phyloP scores from a whole-genome alignment of 495 filamentous ascomycete genomes.

The Monascus purpureus region DNA sequence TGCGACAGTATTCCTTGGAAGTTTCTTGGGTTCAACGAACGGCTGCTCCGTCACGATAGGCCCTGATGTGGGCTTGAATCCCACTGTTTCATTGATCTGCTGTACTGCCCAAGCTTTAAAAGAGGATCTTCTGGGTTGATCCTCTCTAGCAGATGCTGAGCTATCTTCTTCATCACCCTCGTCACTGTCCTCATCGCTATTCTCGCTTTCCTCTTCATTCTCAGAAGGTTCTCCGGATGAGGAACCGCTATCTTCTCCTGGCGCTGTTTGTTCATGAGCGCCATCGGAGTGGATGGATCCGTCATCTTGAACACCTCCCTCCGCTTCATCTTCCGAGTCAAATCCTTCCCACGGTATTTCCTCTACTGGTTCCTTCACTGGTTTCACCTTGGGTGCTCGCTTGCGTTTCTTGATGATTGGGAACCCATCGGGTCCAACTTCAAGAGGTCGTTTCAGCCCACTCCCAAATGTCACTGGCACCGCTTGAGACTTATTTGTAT shows the following conservation, averaged over 20 bases:
- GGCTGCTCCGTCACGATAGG: conserved; percentile 18
- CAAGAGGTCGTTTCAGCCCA: conserved; percentile 77
- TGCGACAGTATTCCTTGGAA: conserved; percentile 27
- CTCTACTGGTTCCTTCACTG: conserved; percentile 18
- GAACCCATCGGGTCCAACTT: conserved; percentile 59
- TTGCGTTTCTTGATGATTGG: conserved; percentile 65
- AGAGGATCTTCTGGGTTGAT: conserved; percentile 43
- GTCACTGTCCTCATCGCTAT: conserved; percentile 12
- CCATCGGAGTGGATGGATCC: neutral
- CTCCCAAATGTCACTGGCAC: conserved; percentile 38
- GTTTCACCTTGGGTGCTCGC: conserved; percentile 19
- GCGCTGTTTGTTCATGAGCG: conserved; percentile 8
- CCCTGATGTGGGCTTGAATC: conserved; percentile 39
- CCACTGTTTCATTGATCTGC: conserved; percentile 63
- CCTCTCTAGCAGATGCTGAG: conserved; percentile 3
- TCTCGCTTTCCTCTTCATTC: conserved; percentile 8
- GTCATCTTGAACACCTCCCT: conserved; percentile 7
- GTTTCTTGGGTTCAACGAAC: conserved; percentile 13
- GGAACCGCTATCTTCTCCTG: conserved; percentile 8
- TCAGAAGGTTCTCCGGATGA: conserved; percentile 2
- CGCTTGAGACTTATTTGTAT: neutral
- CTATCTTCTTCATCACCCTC: conserved; percentile 25
- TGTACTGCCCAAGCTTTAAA: conserved; percentile 91
- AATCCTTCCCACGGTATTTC: conserved; percentile 51
- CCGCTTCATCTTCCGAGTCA: conserved; percentile 27